Evolutionary conservation across 78 protist genomes (phyloP), one percentile per base, ranked within the genome.

Genomic region (slime mould (Dictyostelium discoideum)): DNA sequence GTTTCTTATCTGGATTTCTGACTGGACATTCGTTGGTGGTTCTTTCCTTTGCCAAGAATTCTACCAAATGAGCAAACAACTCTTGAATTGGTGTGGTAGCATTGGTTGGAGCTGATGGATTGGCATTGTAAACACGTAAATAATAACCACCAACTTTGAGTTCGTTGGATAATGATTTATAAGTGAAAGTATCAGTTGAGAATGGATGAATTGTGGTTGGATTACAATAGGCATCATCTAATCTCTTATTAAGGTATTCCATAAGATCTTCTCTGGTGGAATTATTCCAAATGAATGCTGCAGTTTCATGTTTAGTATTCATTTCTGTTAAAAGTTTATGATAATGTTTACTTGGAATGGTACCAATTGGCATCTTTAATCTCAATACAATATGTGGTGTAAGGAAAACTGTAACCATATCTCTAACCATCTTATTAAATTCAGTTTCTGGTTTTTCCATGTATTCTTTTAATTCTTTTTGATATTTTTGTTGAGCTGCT

Each of bases 231-330:
- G 32, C 57, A 29, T 87, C 93, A 39, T 87, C 93, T 37, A 87
- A 32, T 60, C 72, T 76, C 78, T 87, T 78, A 80, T 87, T 86
- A 26, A 94, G 67, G 26, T 16, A 87, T 24, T 87, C 97, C 86
- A 50, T 67, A 9, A 94, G 81, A 78, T 92, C 97, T 5, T 85
- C 92, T 44, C 93, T 79, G 14, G 96, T 96, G 26, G 79, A 72
- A 76, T 84, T 96, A 84, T 96, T 92, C 98, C 98, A 96, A 42
- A 96, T 96, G 67, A 96, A 93, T 48, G 95, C 93, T 3, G 98
- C 96, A 46, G 85, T 92, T 85, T 96, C 96, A 40, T 85, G 84
- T 85, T 96, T 96, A 89, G 90, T 88, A 60, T 84, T 87, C 48
- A 86, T 7, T 13, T 77, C 69, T 42, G 90, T 85, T 39, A 96